phyloP scores from a whole-genome alignment of 2,329 filamentous ascomycete species.

The Calonectria honghensis region DNA sequence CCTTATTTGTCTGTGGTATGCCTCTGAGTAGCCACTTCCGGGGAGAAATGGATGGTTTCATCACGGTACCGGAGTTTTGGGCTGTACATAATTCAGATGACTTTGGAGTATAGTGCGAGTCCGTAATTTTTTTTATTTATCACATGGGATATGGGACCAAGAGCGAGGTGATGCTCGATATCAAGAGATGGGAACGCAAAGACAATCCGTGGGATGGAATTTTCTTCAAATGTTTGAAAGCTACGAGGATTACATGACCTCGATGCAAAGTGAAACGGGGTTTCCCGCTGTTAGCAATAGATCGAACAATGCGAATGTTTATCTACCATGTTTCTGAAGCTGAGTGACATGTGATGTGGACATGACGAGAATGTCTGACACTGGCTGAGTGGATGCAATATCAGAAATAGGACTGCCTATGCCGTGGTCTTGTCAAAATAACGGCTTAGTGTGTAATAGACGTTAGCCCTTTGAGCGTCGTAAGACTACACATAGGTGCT shows the following conservation, averaged over 20 bases:
- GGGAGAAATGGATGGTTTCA: conserved; percentile 26
- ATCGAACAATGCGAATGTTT: conserved; percentile 39
- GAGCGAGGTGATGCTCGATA: conserved; percentile 11
- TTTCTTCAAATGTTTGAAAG: conserved; percentile 36
- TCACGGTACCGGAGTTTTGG: conserved; percentile 44
- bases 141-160: conserved; percentile 21
- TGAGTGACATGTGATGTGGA: neutral
- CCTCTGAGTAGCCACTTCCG: conserved; percentile 5
- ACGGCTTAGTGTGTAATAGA: no score
- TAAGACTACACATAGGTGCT: no score
- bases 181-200: conserved; percentile 36
- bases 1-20: conserved; percentile 12
- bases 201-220: conserved; percentile 19
- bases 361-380: neutral
- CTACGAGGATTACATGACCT: conserved; percentile 22
- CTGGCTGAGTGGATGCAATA: neutral
- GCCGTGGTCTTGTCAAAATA: no score
- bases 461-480: no score
- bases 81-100: conserved; percentile 25
- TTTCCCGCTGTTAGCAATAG: conserved; percentile 36
- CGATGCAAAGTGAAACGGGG: conserved; percentile 29
- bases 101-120: conserved; percentile 34
- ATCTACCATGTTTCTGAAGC: neutral
- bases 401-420: no score
- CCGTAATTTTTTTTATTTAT: conserved; percentile 33